Evolutionary conservation across 768 basidiomycete species (phyloP).

Genomic region (Mycena filopes): DNA sequence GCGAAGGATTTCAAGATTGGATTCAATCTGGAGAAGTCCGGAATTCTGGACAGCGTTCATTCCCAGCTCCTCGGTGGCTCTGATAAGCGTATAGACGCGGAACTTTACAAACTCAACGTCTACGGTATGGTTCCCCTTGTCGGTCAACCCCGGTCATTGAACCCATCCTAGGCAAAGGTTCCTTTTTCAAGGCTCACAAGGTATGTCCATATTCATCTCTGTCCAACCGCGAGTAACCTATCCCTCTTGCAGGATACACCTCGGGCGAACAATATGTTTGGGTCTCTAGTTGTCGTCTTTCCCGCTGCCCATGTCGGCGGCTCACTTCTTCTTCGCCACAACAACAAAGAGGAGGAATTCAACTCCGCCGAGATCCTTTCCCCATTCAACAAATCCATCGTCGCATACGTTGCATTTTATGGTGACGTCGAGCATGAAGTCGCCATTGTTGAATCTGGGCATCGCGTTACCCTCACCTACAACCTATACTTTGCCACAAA

Average conservation of each 20-base stretch:
- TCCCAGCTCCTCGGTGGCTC: conserved; percentile 26
- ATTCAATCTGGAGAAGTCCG: conserved; percentile 37
- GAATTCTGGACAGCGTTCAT: conserved; percentile 37
- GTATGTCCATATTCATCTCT: too few relatives aligned
- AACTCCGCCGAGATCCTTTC: conserved; percentile 41
- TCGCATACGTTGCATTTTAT: conserved; percentile 24
- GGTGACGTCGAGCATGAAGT: conserved; percentile 21
- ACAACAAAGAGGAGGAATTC: conserved; percentile 43
- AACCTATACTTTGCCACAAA: conserved; percentile 7
- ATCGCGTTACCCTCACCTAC: conserved; percentile 24
- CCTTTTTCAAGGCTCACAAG: conserved; percentile 55
- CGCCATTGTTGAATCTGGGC: conserved; percentile 2
- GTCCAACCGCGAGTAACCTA: too few relatives aligned
- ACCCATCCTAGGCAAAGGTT: conserved; percentile 37
- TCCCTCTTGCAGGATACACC: conserved; percentile 45
- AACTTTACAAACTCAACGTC: conserved; percentile 54
- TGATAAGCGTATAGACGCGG: conserved; percentile 32
- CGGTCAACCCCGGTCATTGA: not conserved
- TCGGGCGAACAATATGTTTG: conserved; percentile 49
- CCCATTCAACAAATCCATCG: conserved; percentile 21
- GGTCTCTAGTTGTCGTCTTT: conserved; percentile 55
- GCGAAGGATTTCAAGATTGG: conserved; percentile 38
- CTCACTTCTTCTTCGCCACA: conserved; percentile 43
- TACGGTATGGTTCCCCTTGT: conserved; percentile 41
- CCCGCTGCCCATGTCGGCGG: conserved; percentile 55